Evolutionary conservation across 2,329 filamentous ascomycete genomes (phyloP), one percentile per base, ranked within the genome.

Genomic region (Calcarisporium arbuscula): DNA sequence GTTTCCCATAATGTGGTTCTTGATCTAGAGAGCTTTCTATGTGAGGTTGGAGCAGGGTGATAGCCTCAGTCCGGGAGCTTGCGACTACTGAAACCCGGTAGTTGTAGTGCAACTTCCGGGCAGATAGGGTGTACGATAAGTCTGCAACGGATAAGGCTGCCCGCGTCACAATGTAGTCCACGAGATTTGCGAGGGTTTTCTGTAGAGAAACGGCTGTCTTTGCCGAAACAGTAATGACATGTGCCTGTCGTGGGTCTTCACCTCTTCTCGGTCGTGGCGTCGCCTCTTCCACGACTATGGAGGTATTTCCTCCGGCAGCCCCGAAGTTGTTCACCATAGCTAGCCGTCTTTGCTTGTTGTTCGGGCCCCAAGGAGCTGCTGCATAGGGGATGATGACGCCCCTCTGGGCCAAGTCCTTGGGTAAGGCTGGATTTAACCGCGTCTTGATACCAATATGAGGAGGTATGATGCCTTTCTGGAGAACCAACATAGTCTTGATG

Each of bases 291-390:
- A 85, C 48, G 6, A 85, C 54, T 17, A 85, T 53, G 12, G 77
- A 74, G 2, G 80, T 83, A 56, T 86, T 86, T 21, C 82, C 81
- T 44, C 81, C 81, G 34, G 81, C 78, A 6, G 81, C 82, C 42
- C 74, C 75, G 51, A 83, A 85, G 59, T 82, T 83, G 61, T 85
- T 85, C 42, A 82, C 55, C 39, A 74, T 73, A 8, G 72, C 59
- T 5, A 62, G 57, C 19, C 68, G 60, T 3, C 64, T 65, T 30
- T 26, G 4, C 15, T 10, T 7, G 8, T 72, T 61, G 19, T 56
- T 60, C 32, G 76, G 64, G 39, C 48, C 48, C 56, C 74, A 74
- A 0, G 67, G 64, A 0, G 68, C 72, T 32, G 65, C 51, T 43
- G 76, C 61, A 41, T 71, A 65, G 2, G 75, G 68, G 45, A 82